Evolutionary conservation across 306 rosid genomes (phyloP).

Genomic region (Castanopsis chinensis): DNA sequence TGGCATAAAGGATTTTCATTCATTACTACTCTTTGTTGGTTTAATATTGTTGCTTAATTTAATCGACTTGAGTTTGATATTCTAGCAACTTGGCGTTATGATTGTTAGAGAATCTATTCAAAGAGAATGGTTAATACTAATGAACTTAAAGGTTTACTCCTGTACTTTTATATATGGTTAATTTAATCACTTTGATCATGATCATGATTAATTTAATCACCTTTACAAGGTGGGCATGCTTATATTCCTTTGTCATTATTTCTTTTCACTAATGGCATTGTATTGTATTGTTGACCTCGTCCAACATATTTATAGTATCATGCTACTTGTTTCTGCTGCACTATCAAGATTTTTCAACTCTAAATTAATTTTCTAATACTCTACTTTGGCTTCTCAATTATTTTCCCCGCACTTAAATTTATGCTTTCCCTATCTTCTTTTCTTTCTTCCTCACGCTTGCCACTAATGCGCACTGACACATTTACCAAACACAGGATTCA

Average conservation of each 20-base stretch:
- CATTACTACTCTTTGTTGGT: neutral
- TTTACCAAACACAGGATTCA: neutral
- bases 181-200: slow-evolving; percentile 1
- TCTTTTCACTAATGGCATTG: neutral
- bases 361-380: neutral
- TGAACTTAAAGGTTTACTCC: slow-evolving; percentile 4
- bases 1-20: too few relatives aligned
- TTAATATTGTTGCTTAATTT: slow-evolving; percentile 20
- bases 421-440: neutral
- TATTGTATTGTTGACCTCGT: neutral
- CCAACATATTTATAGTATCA: neutral
- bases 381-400: neutral
- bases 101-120: slow-evolving; percentile 22
- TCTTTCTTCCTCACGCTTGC: neutral
- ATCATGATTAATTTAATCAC: slow-evolving; percentile 3
- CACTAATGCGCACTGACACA: neutral
- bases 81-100: neutral
- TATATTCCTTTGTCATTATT: neutral
- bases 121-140: slow-evolving; percentile 17
- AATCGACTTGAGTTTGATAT: slow-evolving; percentile 1
- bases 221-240: slow-evolving; percentile 26
- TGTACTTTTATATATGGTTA: neutral
- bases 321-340: neutral
- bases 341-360: neutral
- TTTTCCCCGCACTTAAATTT: neutral